phyloP scores from a whole-genome alignment of 495 filamentous ascomycete genomes.

The Trichoderma virens region DNA sequence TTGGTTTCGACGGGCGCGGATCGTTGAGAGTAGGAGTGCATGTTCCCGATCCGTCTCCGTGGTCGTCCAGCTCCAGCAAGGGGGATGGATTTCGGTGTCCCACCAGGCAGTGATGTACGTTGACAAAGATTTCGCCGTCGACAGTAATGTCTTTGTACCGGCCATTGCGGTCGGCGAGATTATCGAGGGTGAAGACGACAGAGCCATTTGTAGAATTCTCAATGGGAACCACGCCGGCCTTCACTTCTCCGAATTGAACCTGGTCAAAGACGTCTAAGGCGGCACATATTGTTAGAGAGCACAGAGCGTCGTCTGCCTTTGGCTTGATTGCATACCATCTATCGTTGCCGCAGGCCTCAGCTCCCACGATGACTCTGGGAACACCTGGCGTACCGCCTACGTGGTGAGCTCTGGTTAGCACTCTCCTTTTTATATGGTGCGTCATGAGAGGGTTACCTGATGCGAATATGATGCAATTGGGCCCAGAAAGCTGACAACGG shows the following conservation, averaged over 20 bases:
- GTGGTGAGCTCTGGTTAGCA: not conserved
- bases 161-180: slow-evolving; percentile 63
- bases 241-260: slow-evolving; percentile 55
- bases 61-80: slow-evolving; percentile 12
- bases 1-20: slow-evolving; percentile 18
- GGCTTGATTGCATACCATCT: slow-evolving; percentile 37
- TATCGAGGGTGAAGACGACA: slow-evolving; percentile 81
- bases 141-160: slow-evolving; percentile 59
- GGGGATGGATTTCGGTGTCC: slow-evolving; percentile 29
- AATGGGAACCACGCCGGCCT: slow-evolving; percentile 82
- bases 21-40: slow-evolving; percentile 11
- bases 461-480: slow-evolving; percentile 82
- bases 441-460: slow-evolving; percentile 52
- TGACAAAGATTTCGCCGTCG: slow-evolving; percentile 72
- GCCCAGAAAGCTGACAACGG: slow-evolving; percentile 70
- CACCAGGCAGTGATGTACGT: slow-evolving; percentile 79
- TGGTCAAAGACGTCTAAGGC: slow-evolving; percentile 64
- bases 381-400: slow-evolving; percentile 61
- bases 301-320: not conserved
- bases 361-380: slow-evolving; percentile 44
- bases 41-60: slow-evolving; percentile 15
- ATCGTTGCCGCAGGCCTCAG: slow-evolving; percentile 56
- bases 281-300: slow-evolving; percentile 4
- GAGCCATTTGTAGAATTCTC: slow-evolving; percentile 94
- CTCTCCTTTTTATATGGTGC: not conserved